Percentiles rank a stretch among this genome's conserved stretches.
phyloP scores from a whole-genome alignment of 2,329 filamentous ascomycete genomes.

The Cryphonectria carpinicola region DNA sequence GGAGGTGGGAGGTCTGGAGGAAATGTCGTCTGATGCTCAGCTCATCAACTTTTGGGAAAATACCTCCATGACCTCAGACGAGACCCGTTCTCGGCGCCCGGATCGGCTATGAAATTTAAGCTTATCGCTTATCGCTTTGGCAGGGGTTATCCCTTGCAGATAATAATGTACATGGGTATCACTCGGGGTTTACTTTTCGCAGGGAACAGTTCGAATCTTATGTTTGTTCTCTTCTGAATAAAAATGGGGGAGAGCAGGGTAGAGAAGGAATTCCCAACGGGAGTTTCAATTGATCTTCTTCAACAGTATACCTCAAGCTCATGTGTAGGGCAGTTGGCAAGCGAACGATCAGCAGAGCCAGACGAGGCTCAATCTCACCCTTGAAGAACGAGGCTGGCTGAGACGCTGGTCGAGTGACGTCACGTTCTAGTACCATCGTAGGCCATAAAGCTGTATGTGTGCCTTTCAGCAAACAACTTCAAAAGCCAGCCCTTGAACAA shows the following conservation, averaged over 20 bases:
- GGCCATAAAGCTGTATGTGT: neutral
- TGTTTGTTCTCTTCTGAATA: neutral
- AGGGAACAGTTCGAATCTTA: neutral
- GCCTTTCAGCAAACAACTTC: neutral
- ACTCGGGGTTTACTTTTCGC: neutral
- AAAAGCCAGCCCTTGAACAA: neutral
- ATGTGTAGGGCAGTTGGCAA: neutral
- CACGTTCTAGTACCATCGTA: neutral
- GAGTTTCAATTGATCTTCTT: neutral
- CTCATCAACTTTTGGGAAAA: conserved; percentile 20
- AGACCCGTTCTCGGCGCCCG: conserved; percentile 29
- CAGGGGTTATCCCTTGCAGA: neutral
- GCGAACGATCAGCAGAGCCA: too few species aligned
- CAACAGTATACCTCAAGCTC: neutral
- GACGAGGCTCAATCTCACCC: neutral
- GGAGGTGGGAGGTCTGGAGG: neutral
- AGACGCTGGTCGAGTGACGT: conserved; percentile 1
- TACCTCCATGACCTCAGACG: conserved; percentile 20
- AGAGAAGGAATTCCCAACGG: neutral
- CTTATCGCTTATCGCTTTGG: conserved; percentile 25
- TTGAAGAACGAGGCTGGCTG: conserved; percentile 7
- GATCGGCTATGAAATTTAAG: conserved; percentile 29
- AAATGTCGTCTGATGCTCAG: conserved; percentile 26
- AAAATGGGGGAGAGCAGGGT: neutral
- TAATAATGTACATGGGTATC: neutral